These are phyloP conservation scores for Agaricus bisporus DNA, from an alignment of 768 basidiomycete genomes.

Conservation along the genomic window DNA sequence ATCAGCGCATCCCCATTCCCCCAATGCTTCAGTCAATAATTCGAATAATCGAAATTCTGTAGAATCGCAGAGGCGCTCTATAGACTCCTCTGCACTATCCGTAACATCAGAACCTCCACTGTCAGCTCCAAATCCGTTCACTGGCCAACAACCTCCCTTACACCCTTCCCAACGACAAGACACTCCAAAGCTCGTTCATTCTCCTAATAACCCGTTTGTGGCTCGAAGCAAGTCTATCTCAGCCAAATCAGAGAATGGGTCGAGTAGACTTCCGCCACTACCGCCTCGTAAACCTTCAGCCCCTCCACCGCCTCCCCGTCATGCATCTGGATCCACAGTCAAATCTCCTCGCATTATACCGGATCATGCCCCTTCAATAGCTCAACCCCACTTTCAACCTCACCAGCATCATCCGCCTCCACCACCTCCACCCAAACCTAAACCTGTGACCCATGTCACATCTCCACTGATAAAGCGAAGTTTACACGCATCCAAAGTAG, in stretches of 20 bases:
- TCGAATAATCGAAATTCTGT: too few relatives aligned
- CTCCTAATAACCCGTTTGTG: constrained; percentile 36
- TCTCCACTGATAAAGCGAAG: constrained; percentile 69
- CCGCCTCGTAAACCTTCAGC: constrained; percentile 43
- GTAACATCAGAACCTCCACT: constrained; percentile 2
- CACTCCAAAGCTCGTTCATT: constrained; percentile 13
- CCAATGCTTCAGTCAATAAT: not conserved
- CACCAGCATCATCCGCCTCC: constrained; percentile 13
- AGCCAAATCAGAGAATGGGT: constrained; percentile 14
- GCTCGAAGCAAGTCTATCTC: constrained; percentile 13
- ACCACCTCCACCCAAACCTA: constrained; percentile 13
- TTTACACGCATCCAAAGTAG: constrained; percentile 67
- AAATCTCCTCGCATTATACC: constrained; percentile 15
- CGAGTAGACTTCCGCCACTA: constrained; percentile 35
- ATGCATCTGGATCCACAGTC: constrained; percentile 19
- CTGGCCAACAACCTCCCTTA: constrained; percentile 20
- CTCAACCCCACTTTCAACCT: constrained; percentile 15
- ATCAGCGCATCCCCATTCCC: not conserved
- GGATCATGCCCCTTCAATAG: not conserved
- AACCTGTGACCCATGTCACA: constrained; percentile 37
- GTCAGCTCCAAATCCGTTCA: constrained; percentile 13
- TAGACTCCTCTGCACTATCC: not conserved
- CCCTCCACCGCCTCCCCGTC: constrained; percentile 32
- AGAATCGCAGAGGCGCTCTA: not conserved
- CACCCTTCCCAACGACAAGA: constrained; percentile 23